phyloP scores from a whole-genome alignment of 208 protist genomes.

The Angomonas desouzai region DNA sequence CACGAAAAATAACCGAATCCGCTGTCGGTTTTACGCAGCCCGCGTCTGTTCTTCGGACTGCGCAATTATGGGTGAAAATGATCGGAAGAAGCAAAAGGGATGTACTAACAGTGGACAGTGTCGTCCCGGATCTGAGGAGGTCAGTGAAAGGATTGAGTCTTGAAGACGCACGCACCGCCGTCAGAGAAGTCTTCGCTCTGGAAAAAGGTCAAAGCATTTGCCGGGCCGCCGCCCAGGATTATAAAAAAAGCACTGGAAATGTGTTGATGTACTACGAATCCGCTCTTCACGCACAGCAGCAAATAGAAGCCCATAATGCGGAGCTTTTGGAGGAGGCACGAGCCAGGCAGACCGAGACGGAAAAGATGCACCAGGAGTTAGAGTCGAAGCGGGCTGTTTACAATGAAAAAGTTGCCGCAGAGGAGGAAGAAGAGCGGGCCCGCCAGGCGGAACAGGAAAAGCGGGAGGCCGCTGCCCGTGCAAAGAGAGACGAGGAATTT shows the following conservation, averaged over 20 bases:
- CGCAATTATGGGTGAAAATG: slow-evolving; percentile 1
- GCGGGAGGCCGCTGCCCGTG: slow-evolving; percentile 24
- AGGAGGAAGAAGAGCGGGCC: slow-evolving; percentile 19
- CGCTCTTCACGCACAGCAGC: not conserved
- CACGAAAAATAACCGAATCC: not conserved
- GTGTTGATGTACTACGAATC: slow-evolving; percentile 26
- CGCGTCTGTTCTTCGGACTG: not conserved
- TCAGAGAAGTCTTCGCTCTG: slow-evolving; percentile 20
- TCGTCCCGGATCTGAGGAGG: not conserved
- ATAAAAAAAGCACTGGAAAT: slow-evolving; percentile 11
- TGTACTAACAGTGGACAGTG: not conserved
- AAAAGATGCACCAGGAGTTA: slow-evolving; percentile 12
- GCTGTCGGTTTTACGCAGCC: not conserved
- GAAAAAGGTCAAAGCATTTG: slow-evolving; percentile 13
- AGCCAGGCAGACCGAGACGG: not conserved
- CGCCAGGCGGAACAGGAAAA: slow-evolving; percentile 11
- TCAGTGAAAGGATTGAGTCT: slow-evolving; percentile 8
- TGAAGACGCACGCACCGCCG: slow-evolving; percentile 14
- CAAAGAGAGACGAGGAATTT: slow-evolving; percentile 42
- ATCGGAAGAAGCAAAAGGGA: not conserved
- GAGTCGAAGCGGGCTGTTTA: slow-evolving; percentile 29
- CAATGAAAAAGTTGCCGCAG: slow-evolving; percentile 12
- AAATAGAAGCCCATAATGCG: not conserved
- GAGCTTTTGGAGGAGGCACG: not conserved
- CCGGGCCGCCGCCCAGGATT: slow-evolving; percentile 27